phyloP scores from a whole-genome alignment of 768 basidiomycete species.

The Chalciporus piperatus region DNA sequence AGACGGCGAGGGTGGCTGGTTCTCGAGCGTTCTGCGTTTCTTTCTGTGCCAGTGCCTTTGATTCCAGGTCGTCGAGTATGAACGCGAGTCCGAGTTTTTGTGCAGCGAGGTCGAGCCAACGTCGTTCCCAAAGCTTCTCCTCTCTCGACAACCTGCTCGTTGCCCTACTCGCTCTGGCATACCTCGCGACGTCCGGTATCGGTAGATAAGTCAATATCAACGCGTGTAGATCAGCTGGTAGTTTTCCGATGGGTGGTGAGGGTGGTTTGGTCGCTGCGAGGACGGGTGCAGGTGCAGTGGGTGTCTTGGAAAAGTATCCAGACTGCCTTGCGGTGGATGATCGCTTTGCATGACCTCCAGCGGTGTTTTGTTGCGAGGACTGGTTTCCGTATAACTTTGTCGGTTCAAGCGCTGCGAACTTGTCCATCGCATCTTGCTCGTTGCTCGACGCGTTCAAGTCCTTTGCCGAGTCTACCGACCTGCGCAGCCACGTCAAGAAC shows the following conservation, averaged over 20 bases:
- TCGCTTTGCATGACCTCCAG: constrained; percentile 17
- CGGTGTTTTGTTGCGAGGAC: constrained; percentile 26
- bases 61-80: constrained; percentile 62
- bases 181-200: constrained; percentile 76
- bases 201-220: constrained; percentile 72
- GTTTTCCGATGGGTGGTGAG: constrained; percentile 59
- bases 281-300: constrained; percentile 4
- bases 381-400: constrained; percentile 47
- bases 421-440: constrained; percentile 57
- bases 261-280: constrained; percentile 27
- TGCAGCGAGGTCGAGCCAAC: constrained; percentile 62
- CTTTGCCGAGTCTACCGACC: background rate
- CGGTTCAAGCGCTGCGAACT: constrained; percentile 84
- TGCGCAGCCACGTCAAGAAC: constrained; percentile 10
- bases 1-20: constrained; percentile 59
- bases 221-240: constrained; percentile 77
- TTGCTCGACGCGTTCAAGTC: background rate
- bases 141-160: constrained; percentile 61
- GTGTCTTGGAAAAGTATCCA: constrained; percentile 4
- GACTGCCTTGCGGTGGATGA: constrained; percentile 7
- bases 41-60: constrained; percentile 37
- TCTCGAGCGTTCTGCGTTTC: constrained; percentile 34
- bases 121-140: constrained; percentile 74
- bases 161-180: constrained; percentile 65
- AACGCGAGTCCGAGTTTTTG: constrained; percentile 41